These are phyloP conservation scores for Claviceps maximensis DNA, from an alignment of 2,329 filamentous ascomycete genomes.

Conservation along the genomic window DNA sequence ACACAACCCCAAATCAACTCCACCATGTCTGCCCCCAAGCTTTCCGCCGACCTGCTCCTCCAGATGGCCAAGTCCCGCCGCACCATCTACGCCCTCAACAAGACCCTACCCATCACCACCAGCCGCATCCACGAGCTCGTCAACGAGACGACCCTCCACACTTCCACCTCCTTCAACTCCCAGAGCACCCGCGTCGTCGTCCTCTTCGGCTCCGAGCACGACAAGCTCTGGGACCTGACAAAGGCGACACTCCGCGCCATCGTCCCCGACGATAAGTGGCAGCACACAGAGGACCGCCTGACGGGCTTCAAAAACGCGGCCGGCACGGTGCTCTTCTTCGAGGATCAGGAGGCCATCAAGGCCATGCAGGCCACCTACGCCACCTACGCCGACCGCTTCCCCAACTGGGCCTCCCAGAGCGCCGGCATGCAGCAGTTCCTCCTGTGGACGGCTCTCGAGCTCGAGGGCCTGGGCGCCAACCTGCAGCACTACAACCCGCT, in stretches of 20 bases:
- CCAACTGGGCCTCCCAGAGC: slow-evolving; percentile 61
- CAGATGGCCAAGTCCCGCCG: slow-evolving; percentile 55
- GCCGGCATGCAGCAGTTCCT: slow-evolving; percentile 67
- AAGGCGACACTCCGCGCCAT: slow-evolving; percentile 36
- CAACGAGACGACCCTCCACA: slow-evolving; percentile 49
- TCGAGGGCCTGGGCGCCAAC: slow-evolving; percentile 75
- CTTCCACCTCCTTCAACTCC: slow-evolving; percentile 78
- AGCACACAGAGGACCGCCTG: slow-evolving; percentile 32
- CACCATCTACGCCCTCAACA: slow-evolving; percentile 54
- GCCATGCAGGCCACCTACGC: slow-evolving; percentile 55
- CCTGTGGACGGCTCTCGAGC: slow-evolving; percentile 70
- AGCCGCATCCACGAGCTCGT: slow-evolving; percentile 52
- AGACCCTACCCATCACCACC: slow-evolving; percentile 39
- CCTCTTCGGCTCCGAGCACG: slow-evolving; percentile 70
- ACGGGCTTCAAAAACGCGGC: slow-evolving; percentile 55
- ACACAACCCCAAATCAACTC: too few species aligned
- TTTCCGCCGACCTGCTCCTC: slow-evolving; percentile 40
- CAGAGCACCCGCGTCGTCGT: slow-evolving; percentile 70
- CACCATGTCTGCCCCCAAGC: slow-evolving; percentile 28
- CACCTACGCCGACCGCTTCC: slow-evolving; percentile 68
- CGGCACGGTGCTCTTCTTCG: slow-evolving; percentile 80
- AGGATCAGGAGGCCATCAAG: slow-evolving; percentile 57
- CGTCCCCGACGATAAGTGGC: slow-evolving; percentile 51
- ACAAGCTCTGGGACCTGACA: slow-evolving; percentile 73
- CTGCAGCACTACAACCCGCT: slow-evolving; percentile 86